Evolutionary conservation across 2,329 filamentous ascomycete species (phyloP).

Genomic region (Fusarium pseudocircinatum): DNA sequence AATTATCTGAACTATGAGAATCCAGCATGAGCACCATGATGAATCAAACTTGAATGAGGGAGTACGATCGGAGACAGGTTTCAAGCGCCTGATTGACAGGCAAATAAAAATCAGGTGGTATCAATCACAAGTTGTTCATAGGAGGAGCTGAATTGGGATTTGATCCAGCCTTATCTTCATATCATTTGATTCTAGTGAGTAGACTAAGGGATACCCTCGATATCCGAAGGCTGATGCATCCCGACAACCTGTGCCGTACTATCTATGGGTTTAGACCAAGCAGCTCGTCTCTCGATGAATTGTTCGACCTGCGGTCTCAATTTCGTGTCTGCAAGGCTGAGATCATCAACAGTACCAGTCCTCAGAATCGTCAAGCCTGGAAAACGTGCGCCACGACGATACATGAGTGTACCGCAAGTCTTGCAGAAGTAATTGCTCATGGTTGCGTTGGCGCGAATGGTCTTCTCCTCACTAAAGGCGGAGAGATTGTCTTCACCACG

Average conservation of each 20-base stretch:
- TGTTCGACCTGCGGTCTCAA: constrained; percentile 63
- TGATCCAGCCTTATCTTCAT: background rate
- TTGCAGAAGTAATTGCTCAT: constrained; percentile 73
- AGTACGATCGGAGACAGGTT: background rate
- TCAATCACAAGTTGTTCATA: background rate
- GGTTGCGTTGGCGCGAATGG: background rate
- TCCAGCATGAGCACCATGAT: background rate
- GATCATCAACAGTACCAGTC: constrained; percentile 71
- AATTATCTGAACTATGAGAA: background rate
- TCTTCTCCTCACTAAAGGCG: background rate
- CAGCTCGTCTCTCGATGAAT: constrained; percentile 61
- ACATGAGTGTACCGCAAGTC: constrained; percentile 70
- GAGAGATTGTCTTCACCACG: background rate
- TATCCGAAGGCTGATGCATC: background rate
- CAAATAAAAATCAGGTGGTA: background rate
- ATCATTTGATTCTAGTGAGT: background rate
- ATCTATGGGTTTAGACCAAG: constrained; percentile 40
- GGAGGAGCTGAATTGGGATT: background rate
- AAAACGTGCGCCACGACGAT: constrained; percentile 56
- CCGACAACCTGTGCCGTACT: background rate
- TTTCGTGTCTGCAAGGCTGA: constrained; percentile 64
- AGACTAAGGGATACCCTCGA: background rate
- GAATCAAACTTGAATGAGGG: background rate
- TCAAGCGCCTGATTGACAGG: background rate
- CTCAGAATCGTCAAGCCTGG: constrained; percentile 61